Evolutionary conservation across 108 stramenopile genomes (phyloP).

Genomic region (Conticribra guillardii): DNA sequence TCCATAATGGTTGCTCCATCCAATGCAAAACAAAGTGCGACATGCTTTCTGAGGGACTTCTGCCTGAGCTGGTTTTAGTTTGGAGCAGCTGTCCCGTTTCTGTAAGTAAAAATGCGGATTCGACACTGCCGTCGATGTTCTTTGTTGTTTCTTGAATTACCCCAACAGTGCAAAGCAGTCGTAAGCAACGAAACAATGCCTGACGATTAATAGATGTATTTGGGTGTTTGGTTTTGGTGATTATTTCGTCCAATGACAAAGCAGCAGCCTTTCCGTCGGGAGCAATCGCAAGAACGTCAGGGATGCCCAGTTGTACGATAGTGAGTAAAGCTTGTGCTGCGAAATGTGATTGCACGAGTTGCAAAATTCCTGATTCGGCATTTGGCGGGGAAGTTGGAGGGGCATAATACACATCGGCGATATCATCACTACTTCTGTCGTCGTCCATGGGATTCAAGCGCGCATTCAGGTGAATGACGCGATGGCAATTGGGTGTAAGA

Average conservation of each 20-base stretch:
- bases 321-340: slow-evolving; percentile 26
- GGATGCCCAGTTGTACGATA: slow-evolving; percentile 16
- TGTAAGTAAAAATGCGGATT: slow-evolving; percentile 32
- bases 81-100: slow-evolving; percentile 33
- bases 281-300: slow-evolving; percentile 17
- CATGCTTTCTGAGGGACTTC: slow-evolving; percentile 17
- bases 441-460: too few species aligned
- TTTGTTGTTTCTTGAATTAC: slow-evolving; percentile 28
- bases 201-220: slow-evolving; percentile 24
- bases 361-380: slow-evolving; percentile 15
- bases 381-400: slow-evolving; percentile 13
- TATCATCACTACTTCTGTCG: too few species aligned
- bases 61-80: not conserved
- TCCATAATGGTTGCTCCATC: slow-evolving; percentile 41
- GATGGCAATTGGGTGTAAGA: too few species aligned
- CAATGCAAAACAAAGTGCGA: slow-evolving; percentile 42
- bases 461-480: too few species aligned
- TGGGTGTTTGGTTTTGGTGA: slow-evolving; percentile 10
- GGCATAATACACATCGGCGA: too few species aligned
- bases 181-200: slow-evolving; percentile 33
- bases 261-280: not conserved
- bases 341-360: slow-evolving; percentile 44
- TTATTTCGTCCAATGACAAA: slow-evolving; percentile 28
- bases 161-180: slow-evolving; percentile 44
- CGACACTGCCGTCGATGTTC: not conserved